Base-by-base conservation (phyloP, 805 yeast genomes). In the Yarrowia deformans region DNA sequence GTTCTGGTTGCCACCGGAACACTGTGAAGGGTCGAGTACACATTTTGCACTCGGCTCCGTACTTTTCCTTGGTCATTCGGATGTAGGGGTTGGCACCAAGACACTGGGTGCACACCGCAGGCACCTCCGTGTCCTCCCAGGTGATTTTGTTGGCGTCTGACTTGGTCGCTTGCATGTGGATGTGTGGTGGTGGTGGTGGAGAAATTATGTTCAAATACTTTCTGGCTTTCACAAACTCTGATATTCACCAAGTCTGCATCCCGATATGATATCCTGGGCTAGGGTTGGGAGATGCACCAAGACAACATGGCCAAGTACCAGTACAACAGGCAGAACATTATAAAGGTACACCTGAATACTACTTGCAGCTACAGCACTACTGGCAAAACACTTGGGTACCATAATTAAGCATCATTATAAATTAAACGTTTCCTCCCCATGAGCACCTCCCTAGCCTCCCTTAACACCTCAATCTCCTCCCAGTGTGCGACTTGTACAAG, bases 1-100 rank as follows among this genome's bases (percentile, higher is more conserved):
- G 79, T 49, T 78, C 79, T 18, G 85, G 84, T 69, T 84, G 82
- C 97, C 97, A 91, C 69, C 89, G 84, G 76, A 85, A 94, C 0
- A 89, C 88, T 0, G 93, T 88, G 80, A 89, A 94, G 0, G 97
- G 93, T 61, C 96, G 79, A 0, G 96, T 89, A 75, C 98, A 94
- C 16, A 90, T 79, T 75, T 89, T 88, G 77, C 98, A 94, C 75
- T 90, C 90, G n/a, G 85, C 89, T 0, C 97, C 97, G 67, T 84
- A 79, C 13, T 79, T 79, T 70, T 90, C 93, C 72, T 90, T 83
- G 1, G 87, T 83, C 90, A 93, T 86, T 67, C 90, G 86, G n/a
- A 89, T 74, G 72, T 88, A 85, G 23, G 87, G 84, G 67, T 87
- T 84, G 0, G 83, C 74, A 0, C 97, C 97, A 34, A 91, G 79